Evolutionary conservation across 2,329 filamentous ascomycete species (phyloP), one percentile per base, ranked within the genome.

Genomic region (Penicillium sp.): DNA sequence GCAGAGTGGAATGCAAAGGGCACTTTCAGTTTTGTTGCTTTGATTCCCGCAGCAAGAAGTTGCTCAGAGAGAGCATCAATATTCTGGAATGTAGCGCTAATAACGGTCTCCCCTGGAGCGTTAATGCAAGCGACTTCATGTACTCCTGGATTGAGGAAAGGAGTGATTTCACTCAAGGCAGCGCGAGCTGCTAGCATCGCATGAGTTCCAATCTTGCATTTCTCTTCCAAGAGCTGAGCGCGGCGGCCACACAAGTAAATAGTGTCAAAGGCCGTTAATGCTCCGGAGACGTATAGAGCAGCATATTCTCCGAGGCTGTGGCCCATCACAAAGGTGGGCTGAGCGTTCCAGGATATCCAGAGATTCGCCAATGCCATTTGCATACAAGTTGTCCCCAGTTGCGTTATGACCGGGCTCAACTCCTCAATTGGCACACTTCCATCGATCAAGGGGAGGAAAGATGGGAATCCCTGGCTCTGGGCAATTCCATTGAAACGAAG

Each of bases 1-100:
- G 73, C 69, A 14, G 75, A 77, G 58, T 78, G 76, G 69, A 78
- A 78, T 11, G 76, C 76, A 50, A 74, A 78, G 8, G 75, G 75
- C 2, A 78, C 68, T 61, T 70, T 72, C 18, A 78, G 61, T 55
- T 72, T 74, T 4, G 73, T 77, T 46, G 67, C 70, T 52, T 75
- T 76, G 48, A 75, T 65, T 2, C 69, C 71, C 52, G 68, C 66
- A 24, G 69, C 67, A 3, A 67, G 61, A 47, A 73, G 66, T 21
- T 66, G 69, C 33, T 73, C 68, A 1, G 68, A 64, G 40, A 76
- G 64, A 8, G 63, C 57, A 33, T 75, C 72, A 33, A 78, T 74
- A 23, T 71, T 68, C 8, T 59, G 61, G 56, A 63, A 66, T 1
- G 67, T 63, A 2, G 74, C 75, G 43, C 74, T 75, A 26, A 77